Evolutionary conservation across 2,329 filamentous ascomycete species (phyloP).

Genomic region (Colletotrichum cordylinicola): DNA sequence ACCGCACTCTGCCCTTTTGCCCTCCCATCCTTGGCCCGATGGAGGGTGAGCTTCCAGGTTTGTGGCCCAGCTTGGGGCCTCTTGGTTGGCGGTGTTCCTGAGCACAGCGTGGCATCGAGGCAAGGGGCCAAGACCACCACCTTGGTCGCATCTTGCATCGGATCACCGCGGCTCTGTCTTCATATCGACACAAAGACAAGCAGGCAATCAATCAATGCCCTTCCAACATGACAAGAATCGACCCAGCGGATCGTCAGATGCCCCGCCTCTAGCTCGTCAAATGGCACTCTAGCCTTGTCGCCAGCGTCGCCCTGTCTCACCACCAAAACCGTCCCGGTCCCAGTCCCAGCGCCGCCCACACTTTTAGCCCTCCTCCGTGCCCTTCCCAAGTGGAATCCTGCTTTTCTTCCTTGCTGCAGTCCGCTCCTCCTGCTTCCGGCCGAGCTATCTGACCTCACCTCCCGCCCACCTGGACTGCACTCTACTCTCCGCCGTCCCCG

Average conservation of each 20-base stretch:
- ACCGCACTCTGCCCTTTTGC: neutral
- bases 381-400: neutral
- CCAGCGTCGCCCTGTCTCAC: conserved; percentile 33
- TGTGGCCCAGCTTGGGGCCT: neutral
- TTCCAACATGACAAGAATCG: neutral
- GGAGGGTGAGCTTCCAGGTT: neutral
- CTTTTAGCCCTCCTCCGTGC: neutral
- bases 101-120: neutral
- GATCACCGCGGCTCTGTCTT: conserved; percentile 3
- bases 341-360: conserved; percentile 1
- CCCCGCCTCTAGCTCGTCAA: conserved; percentile 6
- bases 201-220: neutral
- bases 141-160: neutral
- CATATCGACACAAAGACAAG: too few relatives aligned
- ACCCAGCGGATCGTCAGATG: conserved; percentile 14
- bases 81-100: conserved; percentile 5
- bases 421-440: conserved; percentile 1
- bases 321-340: conserved; percentile 7
- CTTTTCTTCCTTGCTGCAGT: neutral
- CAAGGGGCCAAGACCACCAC: neutral
- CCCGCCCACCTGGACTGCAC: neutral
- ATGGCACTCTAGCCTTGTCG: conserved; percentile 5
- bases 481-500: neutral
- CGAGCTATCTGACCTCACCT: neutral
- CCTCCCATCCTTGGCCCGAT: neutral